These are phyloP conservation scores for Corinectria fuckeliana DNA, from an alignment of 2,329 filamentous ascomycete genomes.

Conservation along the genomic window DNA sequence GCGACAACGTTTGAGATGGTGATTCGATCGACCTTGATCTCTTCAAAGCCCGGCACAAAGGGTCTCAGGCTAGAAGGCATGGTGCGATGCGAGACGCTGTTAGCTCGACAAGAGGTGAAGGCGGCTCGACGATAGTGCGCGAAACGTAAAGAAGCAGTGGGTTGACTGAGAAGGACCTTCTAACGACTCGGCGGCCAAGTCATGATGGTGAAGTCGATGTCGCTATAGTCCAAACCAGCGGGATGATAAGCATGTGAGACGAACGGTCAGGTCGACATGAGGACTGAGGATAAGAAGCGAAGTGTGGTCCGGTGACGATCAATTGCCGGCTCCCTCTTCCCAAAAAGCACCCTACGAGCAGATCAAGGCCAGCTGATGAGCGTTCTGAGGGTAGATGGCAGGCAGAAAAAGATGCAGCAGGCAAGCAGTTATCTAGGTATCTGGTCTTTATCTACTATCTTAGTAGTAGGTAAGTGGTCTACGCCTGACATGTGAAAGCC, in stretches of 20 bases:
- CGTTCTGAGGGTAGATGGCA: not conserved
- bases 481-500: slow-evolving; percentile 37
- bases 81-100: not conserved
- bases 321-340: not conserved
- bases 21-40: slow-evolving; percentile 42
- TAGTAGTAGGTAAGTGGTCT: no score
- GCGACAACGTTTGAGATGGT: slow-evolving; percentile 58
- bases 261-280: not conserved
- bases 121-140: not conserved
- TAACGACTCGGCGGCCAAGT: slow-evolving; percentile 12
- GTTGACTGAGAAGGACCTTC: slow-evolving; percentile 3
- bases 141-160: not conserved
- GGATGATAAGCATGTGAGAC: slow-evolving; percentile 13
- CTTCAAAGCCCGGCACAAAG: slow-evolving; percentile 34
- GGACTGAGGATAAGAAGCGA: slow-evolving; percentile 1
- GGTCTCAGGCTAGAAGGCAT: slow-evolving; percentile 28
- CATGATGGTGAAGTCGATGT: slow-evolving; percentile 16
- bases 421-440: slow-evolving; percentile 6
- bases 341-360: not conserved
- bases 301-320: not conserved
- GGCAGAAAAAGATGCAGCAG: not conserved
- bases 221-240: not conserved
- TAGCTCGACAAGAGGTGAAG: not conserved
- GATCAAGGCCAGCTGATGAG: slow-evolving; percentile 8
- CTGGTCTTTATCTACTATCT: no score